phyloP scores from a whole-genome alignment of 2,329 filamentous ascomycete species.

The Rhinocladiella similis region DNA sequence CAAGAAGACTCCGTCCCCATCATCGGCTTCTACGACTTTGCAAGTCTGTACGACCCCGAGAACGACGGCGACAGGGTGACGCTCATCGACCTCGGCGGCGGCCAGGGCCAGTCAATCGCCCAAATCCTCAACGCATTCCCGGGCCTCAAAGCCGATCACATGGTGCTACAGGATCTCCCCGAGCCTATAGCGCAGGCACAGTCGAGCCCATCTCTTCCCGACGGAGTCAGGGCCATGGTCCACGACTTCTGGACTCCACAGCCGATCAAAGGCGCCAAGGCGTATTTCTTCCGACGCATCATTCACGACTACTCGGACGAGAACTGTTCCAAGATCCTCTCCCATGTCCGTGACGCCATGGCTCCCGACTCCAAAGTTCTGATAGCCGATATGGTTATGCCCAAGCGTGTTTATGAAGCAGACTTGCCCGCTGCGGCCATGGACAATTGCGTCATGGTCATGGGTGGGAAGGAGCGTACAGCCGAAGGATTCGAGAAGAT shows the following conservation, averaged over 20 bases:
- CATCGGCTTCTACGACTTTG: conserved; percentile 22
- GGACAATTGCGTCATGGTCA: conserved; percentile 32
- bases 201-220: conserved; percentile 17
- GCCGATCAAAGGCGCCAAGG: conserved; percentile 27
- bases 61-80: conserved; percentile 12
- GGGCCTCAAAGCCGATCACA: conserved; percentile 1
- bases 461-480: conserved; percentile 32
- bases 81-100: conserved; percentile 26
- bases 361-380: conserved; percentile 30
- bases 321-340: conserved; percentile 29
- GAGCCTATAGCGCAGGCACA: conserved; percentile 9
- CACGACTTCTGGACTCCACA: conserved; percentile 27
- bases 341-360: conserved; percentile 28
- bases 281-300: conserved; percentile 35
- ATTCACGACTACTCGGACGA: conserved; percentile 33
- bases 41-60: background rate
- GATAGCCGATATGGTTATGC: conserved; percentile 33
- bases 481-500: conserved; percentile 30
- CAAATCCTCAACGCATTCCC: conserved; percentile 19
- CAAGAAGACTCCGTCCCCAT: conserved; percentile 14
- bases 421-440: conserved; percentile 28
- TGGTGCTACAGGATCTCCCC: conserved; percentile 22
- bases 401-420: conserved; percentile 22
- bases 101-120: conserved; percentile 22
- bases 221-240: conserved; percentile 19